Percentiles rank a stretch among this genome's conserved stretches.
Evolutionary conservation across 805 yeast genomes (phyloP).

Genomic region (Candida peoriensis): DNA sequence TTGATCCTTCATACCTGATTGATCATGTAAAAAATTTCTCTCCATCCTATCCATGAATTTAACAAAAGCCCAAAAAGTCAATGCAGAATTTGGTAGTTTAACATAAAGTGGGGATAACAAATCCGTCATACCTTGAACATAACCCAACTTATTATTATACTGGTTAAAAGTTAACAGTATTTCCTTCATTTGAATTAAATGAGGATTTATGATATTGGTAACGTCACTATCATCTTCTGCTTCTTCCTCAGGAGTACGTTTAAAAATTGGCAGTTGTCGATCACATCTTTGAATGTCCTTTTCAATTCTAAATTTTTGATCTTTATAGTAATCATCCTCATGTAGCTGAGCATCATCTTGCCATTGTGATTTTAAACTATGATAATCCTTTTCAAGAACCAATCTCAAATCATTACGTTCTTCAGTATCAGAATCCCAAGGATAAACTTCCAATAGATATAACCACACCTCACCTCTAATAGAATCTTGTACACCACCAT

Average conservation of each 20-base stretch:
- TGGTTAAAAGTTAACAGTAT: conserved; percentile 84
- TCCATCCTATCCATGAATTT: conserved; percentile 94
- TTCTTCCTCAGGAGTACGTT: conserved; percentile 28
- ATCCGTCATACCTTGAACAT: conserved; percentile 98
- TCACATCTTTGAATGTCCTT: conserved; percentile 94
- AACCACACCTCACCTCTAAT: conserved; percentile 80
- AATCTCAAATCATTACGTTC: conserved; percentile 60
- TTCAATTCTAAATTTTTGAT: conserved; percentile 84
- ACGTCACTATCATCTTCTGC: conserved; percentile 42
- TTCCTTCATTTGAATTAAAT: conserved; percentile 65
- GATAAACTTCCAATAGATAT: conserved; percentile 74
- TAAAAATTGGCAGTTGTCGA: conserved; percentile 64
- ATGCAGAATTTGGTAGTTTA: conserved; percentile 58
- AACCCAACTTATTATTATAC: conserved; percentile 78
- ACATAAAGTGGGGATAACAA: conserved; percentile 80
- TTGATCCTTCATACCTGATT: conserved; percentile 88
- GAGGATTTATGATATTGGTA: conserved; percentile 67
- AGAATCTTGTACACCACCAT: conserved; percentile 68
- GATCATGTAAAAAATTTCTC: conserved; percentile 85
- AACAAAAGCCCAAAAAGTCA: conserved; percentile 85
- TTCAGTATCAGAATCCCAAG: conserved; percentile 76
- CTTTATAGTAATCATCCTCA: conserved; percentile 71
- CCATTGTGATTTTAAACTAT: conserved; percentile 69
- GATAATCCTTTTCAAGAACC: conserved; percentile 56
- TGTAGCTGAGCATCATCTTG: conserved; percentile 49